Evolutionary conservation across 768 basidiomycete species (phyloP), one percentile per base, ranked within the genome.

Genomic region (Paxillus rubicundulus): DNA sequence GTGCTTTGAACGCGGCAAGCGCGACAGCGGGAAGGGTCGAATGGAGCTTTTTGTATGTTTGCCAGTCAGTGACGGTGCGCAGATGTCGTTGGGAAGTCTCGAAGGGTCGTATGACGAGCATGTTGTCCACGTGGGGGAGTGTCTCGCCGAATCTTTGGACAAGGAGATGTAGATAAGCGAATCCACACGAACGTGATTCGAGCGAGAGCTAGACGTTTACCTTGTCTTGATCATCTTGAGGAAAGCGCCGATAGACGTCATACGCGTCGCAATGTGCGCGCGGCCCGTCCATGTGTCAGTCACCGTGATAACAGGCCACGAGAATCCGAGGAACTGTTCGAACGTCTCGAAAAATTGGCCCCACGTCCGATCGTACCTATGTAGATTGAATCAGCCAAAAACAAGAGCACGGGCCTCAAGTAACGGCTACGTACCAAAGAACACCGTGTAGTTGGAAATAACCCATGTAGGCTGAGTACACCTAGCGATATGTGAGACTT

Each of bases 171-270:
- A n/a, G 32, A 41, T 4, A 21, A 8, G 21, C 47, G 42, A 39
- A 42, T 36, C n/a, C n/a, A 6, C 33, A 17, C 12, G 18, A 17
- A 45, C 51, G 17, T 39, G 34, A 12, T 24, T 45, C 14, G 13
- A 20, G 21, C 37, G 37, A 42, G 42, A 48, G 18, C 45, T 47
- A 30, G 27, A 17, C 40, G 49, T 39, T 16, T 55, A 84, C 87
- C 89, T 79, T 2, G 86, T 88, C 71, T 88, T 88, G 61, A 92
- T 84, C 89, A 92, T 92, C 71, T 85, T 88, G 44, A 89, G 68
- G 60, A 92, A 92, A 1, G 87, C 84, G 5, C 80, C 78, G 44
- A 92, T 76, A 30, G 85, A 86, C 4, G 76, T 83, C 55, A 82
- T 70, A 43, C 86, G 80, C n/a, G 89, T 91, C 20, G 88, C 88